These are phyloP conservation scores for Setaria italica DNA, from an alignment of 202 grass and related monocot genomes.

Conservation along the genomic window DNA sequence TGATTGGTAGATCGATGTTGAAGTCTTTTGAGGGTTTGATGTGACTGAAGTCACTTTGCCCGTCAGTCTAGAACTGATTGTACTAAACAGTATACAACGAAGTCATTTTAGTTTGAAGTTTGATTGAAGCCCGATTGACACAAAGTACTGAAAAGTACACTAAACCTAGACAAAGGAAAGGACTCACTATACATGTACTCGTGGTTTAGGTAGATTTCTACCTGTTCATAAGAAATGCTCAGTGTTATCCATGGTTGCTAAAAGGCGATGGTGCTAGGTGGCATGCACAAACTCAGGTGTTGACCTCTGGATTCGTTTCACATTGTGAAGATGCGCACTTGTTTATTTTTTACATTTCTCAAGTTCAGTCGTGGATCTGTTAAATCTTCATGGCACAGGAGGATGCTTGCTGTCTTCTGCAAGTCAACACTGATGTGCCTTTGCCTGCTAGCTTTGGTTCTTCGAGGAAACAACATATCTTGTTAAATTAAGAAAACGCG, in stretches of 20 bases:
- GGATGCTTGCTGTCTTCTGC: constrained; percentile 42
- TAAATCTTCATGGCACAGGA: constrained; percentile 29
- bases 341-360: constrained; percentile 33
- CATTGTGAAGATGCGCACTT: constrained; percentile 25
- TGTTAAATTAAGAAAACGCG: neutral
- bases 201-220: constrained; percentile 42
- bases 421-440: constrained; percentile 41
- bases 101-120: constrained; percentile 5
- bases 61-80: constrained; percentile 32
- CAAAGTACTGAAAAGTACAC: constrained; percentile 35
- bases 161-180: neutral
- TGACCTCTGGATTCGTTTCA: constrained; percentile 46
- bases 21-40: constrained; percentile 37
- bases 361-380: constrained; percentile 27
- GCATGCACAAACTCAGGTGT: constrained; percentile 26
- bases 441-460: neutral
- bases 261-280: neutral
- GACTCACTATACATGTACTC: constrained; percentile 36
- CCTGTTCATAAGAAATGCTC: constrained; percentile 3
- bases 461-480: constrained; percentile 29
- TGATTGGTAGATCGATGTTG: constrained; percentile 4
- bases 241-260: neutral
- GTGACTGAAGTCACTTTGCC: constrained; percentile 27
- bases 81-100: constrained; percentile 2
- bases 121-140: constrained; percentile 29